phyloP scores from a whole-genome alignment of 2,329 filamentous ascomycete species.

The Talaromyces marneffei region DNA sequence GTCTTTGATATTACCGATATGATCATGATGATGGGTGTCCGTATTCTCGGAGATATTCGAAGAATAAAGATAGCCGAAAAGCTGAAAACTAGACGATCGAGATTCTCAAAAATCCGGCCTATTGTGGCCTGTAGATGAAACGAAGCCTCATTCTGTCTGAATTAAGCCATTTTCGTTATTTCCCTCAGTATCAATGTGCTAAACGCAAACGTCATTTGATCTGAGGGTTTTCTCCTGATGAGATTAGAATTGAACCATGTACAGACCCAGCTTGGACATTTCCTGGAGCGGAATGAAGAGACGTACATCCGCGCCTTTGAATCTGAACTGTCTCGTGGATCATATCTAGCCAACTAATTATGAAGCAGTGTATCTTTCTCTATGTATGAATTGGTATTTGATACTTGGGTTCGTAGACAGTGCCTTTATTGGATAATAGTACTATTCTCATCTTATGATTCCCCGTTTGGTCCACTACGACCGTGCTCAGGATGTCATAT shows the following conservation, averaged over 20 bases:
- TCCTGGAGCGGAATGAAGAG: neutral
- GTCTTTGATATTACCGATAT: neutral
- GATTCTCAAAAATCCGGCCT: too few relatives aligned
- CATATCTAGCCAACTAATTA: neutral
- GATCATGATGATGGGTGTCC: neutral
- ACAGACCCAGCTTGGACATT: neutral
- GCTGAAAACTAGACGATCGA: neutral
- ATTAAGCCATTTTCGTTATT: neutral
- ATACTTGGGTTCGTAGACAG: neutral
- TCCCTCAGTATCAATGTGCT: neutral
- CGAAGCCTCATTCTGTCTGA: neutral
- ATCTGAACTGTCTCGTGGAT: conserved; percentile 9
- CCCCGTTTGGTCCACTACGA: neutral
- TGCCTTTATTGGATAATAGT: neutral
- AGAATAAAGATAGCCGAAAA: neutral
- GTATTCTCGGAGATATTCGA: neutral
- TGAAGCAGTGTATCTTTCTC: neutral
- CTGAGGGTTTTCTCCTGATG: neutral
- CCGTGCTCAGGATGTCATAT: neutral
- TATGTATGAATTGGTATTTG: neutral
- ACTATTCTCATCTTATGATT: neutral
- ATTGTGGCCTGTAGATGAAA: neutral
- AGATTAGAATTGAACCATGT: neutral
- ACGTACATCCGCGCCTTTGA: conserved; percentile 7
- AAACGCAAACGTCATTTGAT: neutral